A percentile compares a stretch with the other conserved stretches of the same genome.
Conservation (phyloP, 2,329 filamentous ascomycete genomes). For the Ophiostoma sp. region DNA sequence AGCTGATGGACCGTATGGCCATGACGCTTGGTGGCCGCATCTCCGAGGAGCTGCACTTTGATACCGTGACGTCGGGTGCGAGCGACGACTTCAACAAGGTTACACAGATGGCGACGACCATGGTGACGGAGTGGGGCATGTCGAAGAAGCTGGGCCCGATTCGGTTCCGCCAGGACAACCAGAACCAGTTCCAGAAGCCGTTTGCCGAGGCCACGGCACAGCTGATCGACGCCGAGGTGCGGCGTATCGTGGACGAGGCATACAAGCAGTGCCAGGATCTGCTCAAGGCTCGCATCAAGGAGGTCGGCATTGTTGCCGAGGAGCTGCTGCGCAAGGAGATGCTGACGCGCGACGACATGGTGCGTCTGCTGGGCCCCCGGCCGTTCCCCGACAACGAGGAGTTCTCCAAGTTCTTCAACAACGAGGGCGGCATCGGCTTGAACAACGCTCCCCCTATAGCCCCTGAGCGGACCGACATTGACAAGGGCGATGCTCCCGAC, state of each 20-base stretch:
- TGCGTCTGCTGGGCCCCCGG: constrained; percentile 76
- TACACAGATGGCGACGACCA: constrained; percentile 87
- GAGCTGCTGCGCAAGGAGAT: constrained; percentile 91
- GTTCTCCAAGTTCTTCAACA: constrained; percentile 90
- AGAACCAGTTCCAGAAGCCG: constrained; percentile 82
- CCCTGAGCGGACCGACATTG: constrained; percentile 35
- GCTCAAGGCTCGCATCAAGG: constrained; percentile 76
- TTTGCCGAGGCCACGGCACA: constrained; percentile 93
- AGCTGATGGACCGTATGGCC: constrained; percentile 98
- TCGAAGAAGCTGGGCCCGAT: constrained; percentile 87
- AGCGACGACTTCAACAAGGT: constrained; percentile 99
- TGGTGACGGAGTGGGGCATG: constrained; percentile 99
- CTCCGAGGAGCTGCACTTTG: constrained; percentile 93
- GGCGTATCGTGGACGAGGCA: constrained; percentile 84
- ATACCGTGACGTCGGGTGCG: constrained; percentile 90
- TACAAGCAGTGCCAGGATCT: constrained; percentile 86
- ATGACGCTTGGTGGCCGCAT: constrained; percentile 97
- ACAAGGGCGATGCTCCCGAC: background rate
- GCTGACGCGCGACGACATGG: constrained; percentile 84
- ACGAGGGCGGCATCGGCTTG: constrained; percentile 42
- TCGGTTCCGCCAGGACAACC: constrained; percentile 72
- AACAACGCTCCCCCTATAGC: constrained; percentile 45
- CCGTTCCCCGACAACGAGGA: constrained; percentile 82
- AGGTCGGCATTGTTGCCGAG: constrained; percentile 86
- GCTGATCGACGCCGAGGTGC: constrained; percentile 86